Evolutionary conservation across 805 yeast species (phyloP).

Genomic region (Metschnikowia reukaufii): DNA sequence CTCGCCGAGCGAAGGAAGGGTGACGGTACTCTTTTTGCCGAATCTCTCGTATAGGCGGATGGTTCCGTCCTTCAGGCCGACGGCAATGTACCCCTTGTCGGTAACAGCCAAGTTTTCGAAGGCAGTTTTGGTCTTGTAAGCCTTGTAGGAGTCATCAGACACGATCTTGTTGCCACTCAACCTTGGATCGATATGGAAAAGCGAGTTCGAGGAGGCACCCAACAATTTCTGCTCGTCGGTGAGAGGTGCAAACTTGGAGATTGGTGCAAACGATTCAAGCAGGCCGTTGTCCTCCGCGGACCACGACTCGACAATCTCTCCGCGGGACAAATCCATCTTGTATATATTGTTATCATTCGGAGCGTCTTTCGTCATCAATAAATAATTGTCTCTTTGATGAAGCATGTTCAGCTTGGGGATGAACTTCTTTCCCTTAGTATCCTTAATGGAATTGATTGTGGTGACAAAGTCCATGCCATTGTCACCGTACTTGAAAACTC

Average conservation of each 20-base stretch:
- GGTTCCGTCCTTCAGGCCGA: conserved; percentile 74
- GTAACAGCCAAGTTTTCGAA: conserved; percentile 71
- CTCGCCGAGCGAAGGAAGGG: conserved; percentile 82
- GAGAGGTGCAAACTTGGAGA: conserved; percentile 70
- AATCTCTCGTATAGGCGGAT: conserved; percentile 69
- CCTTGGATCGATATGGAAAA: conserved; percentile 84
- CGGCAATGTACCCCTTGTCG: conserved; percentile 69
- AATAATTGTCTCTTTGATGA: conserved; percentile 67
- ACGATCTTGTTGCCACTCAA: conserved; percentile 57
- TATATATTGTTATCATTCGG: conserved; percentile 47
- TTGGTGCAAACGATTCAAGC: conserved; percentile 63
- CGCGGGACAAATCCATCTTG: conserved; percentile 77
- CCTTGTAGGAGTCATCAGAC: conserved; percentile 36
- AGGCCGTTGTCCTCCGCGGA: conserved; percentile 44
- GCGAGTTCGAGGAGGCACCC: conserved; percentile 63
- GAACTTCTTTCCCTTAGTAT: conserved; percentile 47
- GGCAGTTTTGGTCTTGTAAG: conserved; percentile 50
- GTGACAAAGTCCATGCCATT: conserved; percentile 59
- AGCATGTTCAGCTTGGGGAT: conserved; percentile 70
- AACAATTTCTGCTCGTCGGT: conserved; percentile 71
- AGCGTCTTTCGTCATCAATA: conserved; percentile 61
- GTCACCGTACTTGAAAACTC: conserved; percentile 59
- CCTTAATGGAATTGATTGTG: conserved; percentile 60
- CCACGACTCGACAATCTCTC: conserved; percentile 89
- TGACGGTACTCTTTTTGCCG: conserved; percentile 76